A percentile compares a stretch with the other conserved stretches of the same genome.
phyloP scores from a whole-genome alignment of 495 filamentous ascomycete species.

The Daldinia decipiens region DNA sequence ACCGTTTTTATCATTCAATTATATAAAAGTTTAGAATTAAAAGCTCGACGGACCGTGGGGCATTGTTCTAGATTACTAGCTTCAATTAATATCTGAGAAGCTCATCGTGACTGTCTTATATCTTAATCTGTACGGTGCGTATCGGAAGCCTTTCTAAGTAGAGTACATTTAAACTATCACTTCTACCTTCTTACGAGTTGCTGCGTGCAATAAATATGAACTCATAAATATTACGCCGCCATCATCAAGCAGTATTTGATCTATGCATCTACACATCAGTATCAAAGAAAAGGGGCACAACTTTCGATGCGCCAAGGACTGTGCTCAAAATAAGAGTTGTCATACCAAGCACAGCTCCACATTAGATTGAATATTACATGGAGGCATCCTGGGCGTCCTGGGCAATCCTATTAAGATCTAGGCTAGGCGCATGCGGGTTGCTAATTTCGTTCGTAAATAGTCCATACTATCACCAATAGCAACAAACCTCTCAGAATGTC shows the following conservation, averaged over 20 bases:
- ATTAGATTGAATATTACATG: background rate
- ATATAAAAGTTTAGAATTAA: background rate
- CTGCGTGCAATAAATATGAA: too few species aligned
- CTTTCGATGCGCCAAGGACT: background rate
- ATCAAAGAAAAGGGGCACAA: slow-evolving; percentile 7
- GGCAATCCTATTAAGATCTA: background rate
- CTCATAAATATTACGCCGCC: background rate
- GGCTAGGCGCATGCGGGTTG: background rate
- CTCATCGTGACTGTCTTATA: too few species aligned
- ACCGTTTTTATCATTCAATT: background rate
- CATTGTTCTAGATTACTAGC: background rate
- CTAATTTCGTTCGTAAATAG: background rate
- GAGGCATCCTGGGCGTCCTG: background rate
- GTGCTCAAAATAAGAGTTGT: background rate
- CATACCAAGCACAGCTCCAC: background rate
- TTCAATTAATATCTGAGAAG: too few species aligned
- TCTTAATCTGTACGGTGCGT: too few species aligned
- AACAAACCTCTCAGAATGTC: slow-evolving; percentile 9
- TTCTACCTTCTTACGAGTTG: too few species aligned
- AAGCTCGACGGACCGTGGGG: background rate
- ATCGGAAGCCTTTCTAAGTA: too few species aligned
- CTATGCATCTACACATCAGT: background rate
- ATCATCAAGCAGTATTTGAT: background rate
- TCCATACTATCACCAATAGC: background rate
- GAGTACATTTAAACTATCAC: too few species aligned